Evolutionary conservation across 148 eudicot genomes (phyloP).

Genomic region (Fagopyrum tataricum): DNA sequence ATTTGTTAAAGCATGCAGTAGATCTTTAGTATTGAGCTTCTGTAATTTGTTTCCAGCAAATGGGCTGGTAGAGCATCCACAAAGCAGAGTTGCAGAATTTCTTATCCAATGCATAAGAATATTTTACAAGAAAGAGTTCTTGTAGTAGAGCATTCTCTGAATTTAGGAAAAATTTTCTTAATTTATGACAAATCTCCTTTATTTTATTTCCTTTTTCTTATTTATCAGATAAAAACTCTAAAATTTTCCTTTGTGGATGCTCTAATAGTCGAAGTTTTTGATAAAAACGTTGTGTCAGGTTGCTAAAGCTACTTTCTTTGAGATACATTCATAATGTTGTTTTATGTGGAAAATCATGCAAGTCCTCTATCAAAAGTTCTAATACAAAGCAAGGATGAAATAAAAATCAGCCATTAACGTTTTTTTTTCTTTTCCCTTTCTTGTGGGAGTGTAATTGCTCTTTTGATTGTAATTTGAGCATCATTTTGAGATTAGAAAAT

Average conservation of each 20-base stretch:
- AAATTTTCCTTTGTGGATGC: too few relatives aligned
- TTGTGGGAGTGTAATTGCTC: not conserved
- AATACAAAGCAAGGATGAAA: not conserved
- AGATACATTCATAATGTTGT: not conserved
- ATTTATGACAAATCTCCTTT: too few relatives aligned
- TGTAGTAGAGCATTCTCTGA: too few relatives aligned
- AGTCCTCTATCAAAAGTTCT: not conserved
- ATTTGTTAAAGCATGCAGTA: not conserved
- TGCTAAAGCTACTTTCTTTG: not conserved
- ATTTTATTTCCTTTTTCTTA: too few relatives aligned
- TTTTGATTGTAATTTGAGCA: not conserved
- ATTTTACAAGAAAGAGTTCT: too few relatives aligned
- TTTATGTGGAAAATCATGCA: conserved; percentile 1
- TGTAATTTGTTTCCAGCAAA: not conserved
- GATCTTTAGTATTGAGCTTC: conserved; percentile 1
- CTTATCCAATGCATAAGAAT: too few relatives aligned
- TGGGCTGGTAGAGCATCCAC: not conserved
- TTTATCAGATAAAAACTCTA: too few relatives aligned
- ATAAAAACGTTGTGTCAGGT: not conserved
- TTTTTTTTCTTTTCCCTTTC: not conserved
- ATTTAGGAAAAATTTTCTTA: too few relatives aligned
- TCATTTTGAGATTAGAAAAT: not conserved
- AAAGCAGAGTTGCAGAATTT: too few relatives aligned
- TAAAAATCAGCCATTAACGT: not conserved
- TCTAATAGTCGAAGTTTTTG: not conserved